Evolutionary conservation across 495 filamentous ascomycete genomes (phyloP), one percentile per base, ranked within the genome.

Genomic region (Symbiotaphrina buchneri): DNA sequence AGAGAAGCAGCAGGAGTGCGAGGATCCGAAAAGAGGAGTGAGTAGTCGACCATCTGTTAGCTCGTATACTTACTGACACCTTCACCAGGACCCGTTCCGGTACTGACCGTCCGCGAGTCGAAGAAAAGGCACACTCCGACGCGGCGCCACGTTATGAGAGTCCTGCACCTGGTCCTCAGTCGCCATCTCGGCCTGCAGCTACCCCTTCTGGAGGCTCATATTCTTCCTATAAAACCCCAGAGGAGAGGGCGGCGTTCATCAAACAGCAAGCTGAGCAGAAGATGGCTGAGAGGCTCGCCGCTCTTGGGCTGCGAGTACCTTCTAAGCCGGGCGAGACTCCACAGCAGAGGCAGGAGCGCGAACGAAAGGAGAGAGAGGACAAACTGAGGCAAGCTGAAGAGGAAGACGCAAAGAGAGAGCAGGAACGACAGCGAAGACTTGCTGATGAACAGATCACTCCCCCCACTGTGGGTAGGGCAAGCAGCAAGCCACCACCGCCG

Each of bases 281-380:
- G 27, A 94, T 99, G 76, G 83, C 85, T n/a, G 90, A 95, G 48
- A 70, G 87, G 30, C 69, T 99, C 39, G 90, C 90, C 27, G 87
- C 85, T 28, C 65, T 93, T 33, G 87, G 87, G 11, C 65, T 99
- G 40, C 87, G 82, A 44, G 67, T 83, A 18, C 68, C 77, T 18
- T 49, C 40, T 17, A 68, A 67, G 29, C 54, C 66, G 2, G 65
- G 68, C 2, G 87, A 99, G 52, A 76, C 73, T 17, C 53, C 82
- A 1, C 61, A 71, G 31, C 83, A 95, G 53, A 67, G 83, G 27
- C 66, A 74, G 34, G 90, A 94, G 42, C 72, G 87, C 14, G 87
- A 99, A 50, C 69, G 63, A 39, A 78, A 68, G 38, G 87, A 95
- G 40, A 62, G 78, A 18, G 81, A 90, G 39, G 77, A 84, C 13